Evolutionary conservation across 2,329 filamentous ascomycete genomes (phyloP), one percentile per base, ranked within the genome.

Genomic region (Polytolypa hystricis): DNA sequence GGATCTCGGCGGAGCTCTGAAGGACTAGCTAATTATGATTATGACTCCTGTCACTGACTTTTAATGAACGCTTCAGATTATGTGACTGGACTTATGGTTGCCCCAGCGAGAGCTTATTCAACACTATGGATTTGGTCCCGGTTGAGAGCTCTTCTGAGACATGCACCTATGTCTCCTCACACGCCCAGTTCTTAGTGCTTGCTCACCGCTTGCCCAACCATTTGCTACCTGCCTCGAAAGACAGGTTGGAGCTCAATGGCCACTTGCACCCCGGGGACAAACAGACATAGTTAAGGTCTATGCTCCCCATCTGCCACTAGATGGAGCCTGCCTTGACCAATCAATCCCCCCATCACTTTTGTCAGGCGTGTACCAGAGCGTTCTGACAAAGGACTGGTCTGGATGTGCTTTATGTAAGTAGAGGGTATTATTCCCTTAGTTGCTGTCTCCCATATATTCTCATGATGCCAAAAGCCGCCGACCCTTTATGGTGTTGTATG

Each of bases 161-260:
- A 38, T 39, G 30, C 30, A 11, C 35, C 30, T 35, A 30, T 38
- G 20, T 31, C 16, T 38, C 37, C 30, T 27, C 28, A 25, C 37
- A 33, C 12, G 27, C 4, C 36, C 26, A 31, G 30, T 31, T 19
- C 35, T 38, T 37, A 19, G 21, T 33, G 23, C 32, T 34, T 39
- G 31, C 35, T 45, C 35, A 41, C 42, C 39, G 41, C 43, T 39
- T 42, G 41, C 40, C 38, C 30, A 42, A 36, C 37, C 30, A 28
- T 14, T 42, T 29, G 36, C 9, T 37, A 25, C 28, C 17, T 38
- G 34, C 45, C 43, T 47, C 43, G 45, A 45, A 42, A 36, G 19
- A 25, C 27, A 30, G 20, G 9, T 21, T 28, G 18, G 33, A 43
- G 26, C 33, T 43, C 19, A 38, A 28, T 43, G 41, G 41, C 26